Percentiles rank a stretch among this genome's conserved stretches.
Evolutionary conservation across 805 yeast species (phyloP).

Genomic region (Saccharomycopsis fibuligera): DNA sequence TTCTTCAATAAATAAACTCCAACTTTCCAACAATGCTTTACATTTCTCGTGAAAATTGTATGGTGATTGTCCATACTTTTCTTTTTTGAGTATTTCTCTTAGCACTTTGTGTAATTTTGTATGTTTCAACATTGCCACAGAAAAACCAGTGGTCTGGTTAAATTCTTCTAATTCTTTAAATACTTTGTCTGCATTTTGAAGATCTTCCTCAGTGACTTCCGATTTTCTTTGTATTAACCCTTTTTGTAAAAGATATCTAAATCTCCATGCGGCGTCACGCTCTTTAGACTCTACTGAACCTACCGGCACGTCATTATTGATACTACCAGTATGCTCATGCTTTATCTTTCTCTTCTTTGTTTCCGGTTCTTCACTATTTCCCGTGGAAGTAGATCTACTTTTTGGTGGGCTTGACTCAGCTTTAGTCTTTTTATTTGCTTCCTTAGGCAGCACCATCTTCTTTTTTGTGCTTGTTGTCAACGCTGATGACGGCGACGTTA

Average conservation of each 20-base stretch:
- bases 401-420: neutral
- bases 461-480: neutral
- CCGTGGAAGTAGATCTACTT: neutral
- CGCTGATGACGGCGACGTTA: too few relatives aligned
- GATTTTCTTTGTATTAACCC: conserved; percentile 18
- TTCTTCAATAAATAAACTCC: conserved; percentile 13
- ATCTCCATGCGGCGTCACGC: conserved; percentile 13
- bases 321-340: neutral
- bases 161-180: conserved; percentile 11
- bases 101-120: conserved; percentile 19
- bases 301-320: neutral
- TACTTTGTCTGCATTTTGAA: neutral
- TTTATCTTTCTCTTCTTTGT: neutral
- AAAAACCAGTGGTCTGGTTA: conserved; percentile 1
- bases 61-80: conserved; percentile 2
- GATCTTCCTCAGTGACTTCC: conserved; percentile 4
- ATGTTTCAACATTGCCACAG: conserved; percentile 3
- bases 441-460: neutral
- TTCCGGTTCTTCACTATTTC: neutral
- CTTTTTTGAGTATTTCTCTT: conserved; percentile 16
- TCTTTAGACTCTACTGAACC: neutral
- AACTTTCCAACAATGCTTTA: conserved; percentile 5
- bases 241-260: conserved; percentile 18
- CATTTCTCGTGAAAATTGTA: conserved; percentile 9
- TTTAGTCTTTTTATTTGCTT: too few relatives aligned